These are phyloP conservation scores for Falciphora oryzae DNA, from an alignment of 2,329 filamentous ascomycete species.

Conservation along the genomic window DNA sequence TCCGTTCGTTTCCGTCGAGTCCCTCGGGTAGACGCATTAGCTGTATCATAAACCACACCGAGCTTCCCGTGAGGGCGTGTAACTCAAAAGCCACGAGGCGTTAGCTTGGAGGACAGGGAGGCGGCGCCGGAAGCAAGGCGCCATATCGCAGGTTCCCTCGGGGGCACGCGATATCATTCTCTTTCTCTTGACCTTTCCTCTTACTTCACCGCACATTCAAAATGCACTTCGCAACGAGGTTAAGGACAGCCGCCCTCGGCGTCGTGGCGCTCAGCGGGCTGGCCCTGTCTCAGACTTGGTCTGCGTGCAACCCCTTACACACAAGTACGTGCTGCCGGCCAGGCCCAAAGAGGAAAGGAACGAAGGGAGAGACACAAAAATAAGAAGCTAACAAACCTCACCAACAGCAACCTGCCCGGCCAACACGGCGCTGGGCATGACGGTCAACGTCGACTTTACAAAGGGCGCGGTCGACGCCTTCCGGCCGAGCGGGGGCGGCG, in stretches of 20 bases:
- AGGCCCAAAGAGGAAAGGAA: background rate
- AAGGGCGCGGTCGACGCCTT: constrained; percentile 75
- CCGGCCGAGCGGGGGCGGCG: constrained; percentile 57
- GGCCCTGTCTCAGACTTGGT: constrained; percentile 26
- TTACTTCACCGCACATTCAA: background rate
- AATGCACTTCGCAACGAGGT: constrained; percentile 20
- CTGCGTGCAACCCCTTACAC: constrained; percentile 25
- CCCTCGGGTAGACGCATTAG: background rate
- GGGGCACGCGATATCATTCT: too few relatives aligned
- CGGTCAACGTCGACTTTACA: constrained; percentile 80
- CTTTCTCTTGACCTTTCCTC: too few relatives aligned
- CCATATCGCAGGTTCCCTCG: too few relatives aligned
- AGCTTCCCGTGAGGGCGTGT: background rate
- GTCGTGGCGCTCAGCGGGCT: constrained; percentile 15
- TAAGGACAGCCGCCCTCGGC: constrained; percentile 16
- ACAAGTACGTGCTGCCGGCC: constrained; percentile 19
- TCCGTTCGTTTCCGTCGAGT: background rate
- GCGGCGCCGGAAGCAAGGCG: background rate
- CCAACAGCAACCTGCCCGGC: constrained; percentile 57
- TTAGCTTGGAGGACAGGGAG: background rate
- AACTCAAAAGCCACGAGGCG: background rate
- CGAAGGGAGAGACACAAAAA: too few relatives aligned
- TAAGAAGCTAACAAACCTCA: background rate
- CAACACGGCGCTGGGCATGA: constrained; percentile 74
- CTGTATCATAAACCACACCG: too few relatives aligned